Evolutionary conservation across 2,329 filamentous ascomycete genomes (phyloP).

Genomic region (Curvularia sp.): DNA sequence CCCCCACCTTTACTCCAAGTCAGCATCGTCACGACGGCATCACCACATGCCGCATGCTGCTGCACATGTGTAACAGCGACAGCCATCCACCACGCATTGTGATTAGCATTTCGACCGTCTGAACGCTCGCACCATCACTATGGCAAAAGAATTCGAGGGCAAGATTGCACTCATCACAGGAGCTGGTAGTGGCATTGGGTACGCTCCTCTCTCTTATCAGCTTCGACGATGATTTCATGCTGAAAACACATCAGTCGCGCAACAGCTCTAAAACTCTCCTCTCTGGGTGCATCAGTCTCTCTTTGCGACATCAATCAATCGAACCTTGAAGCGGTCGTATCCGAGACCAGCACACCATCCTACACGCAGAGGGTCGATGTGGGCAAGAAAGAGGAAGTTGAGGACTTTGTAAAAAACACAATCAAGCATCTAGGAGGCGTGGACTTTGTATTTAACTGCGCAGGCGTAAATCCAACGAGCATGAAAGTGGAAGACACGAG

Average conservation of each 20-base stretch:
- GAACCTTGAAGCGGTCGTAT: conserved; percentile 52
- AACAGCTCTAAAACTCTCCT: conserved; percentile 57
- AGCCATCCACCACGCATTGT: not conserved
- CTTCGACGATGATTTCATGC: not conserved
- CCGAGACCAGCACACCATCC: conserved; percentile 35
- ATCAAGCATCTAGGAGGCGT: conserved; percentile 47
- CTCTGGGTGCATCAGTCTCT: conserved; percentile 51
- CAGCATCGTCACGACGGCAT: conserved; percentile 24
- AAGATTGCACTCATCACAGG: conserved; percentile 44
- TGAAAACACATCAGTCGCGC: conserved; percentile 44
- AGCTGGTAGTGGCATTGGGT: conserved; percentile 56
- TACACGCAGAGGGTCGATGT: conserved; percentile 56
- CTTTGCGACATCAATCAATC: conserved; percentile 48
- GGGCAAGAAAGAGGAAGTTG: conserved; percentile 52
- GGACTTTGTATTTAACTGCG: conserved; percentile 56
- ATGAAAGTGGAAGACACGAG: conserved; percentile 51
- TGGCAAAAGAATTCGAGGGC: conserved; percentile 41
- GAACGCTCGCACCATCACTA: conserved; percentile 2
- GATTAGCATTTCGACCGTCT: not conserved
- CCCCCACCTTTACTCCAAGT: conserved; percentile 43
- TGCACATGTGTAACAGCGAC: not conserved
- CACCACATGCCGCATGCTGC: conserved; percentile 10
- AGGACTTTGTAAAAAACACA: conserved; percentile 50
- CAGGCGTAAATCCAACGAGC: conserved; percentile 58
- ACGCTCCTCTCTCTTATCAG: conserved; percentile 11